phyloP scores from a whole-genome alignment of 176 grass and related monocot genomes.

The Aegilops sharonensis region DNA sequence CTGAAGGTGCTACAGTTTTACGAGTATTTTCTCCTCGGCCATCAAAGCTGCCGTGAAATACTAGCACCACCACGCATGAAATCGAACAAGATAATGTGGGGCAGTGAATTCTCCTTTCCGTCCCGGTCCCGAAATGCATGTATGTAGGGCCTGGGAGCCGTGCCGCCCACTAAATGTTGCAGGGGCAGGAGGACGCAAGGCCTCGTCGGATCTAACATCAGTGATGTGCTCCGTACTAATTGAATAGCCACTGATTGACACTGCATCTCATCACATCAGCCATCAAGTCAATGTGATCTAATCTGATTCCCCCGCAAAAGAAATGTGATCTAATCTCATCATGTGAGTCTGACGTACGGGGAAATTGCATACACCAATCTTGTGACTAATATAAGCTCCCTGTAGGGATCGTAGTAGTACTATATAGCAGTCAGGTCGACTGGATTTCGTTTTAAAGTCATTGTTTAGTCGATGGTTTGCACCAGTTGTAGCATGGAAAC shows the following conservation, averaged over 20 bases:
- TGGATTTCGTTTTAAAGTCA: not conserved
- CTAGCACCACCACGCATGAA: not conserved
- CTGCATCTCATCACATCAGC: not conserved
- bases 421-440: not conserved
- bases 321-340: not conserved
- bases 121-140: not conserved
- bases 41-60: not conserved
- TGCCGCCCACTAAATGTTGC: not conserved
- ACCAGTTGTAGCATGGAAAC: not conserved
- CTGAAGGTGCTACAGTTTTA: not conserved
- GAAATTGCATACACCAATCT: not conserved
- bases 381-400: not conserved
- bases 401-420: not conserved
- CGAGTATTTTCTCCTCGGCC: not conserved
- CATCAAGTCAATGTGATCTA: not conserved
- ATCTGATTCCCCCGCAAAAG: not conserved
- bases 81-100: not conserved
- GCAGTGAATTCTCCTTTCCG: not conserved
- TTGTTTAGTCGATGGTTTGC: not conserved
- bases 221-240: not conserved
- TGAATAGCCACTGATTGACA: not conserved
- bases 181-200: not conserved
- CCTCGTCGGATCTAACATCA: constrained; percentile 4
- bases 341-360: not conserved
- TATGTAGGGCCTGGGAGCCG: constrained; percentile 2